Base-by-base conservation (phyloP, 2,329 filamentous ascomycete genomes). In the Calonectria fujianensis region DNA sequence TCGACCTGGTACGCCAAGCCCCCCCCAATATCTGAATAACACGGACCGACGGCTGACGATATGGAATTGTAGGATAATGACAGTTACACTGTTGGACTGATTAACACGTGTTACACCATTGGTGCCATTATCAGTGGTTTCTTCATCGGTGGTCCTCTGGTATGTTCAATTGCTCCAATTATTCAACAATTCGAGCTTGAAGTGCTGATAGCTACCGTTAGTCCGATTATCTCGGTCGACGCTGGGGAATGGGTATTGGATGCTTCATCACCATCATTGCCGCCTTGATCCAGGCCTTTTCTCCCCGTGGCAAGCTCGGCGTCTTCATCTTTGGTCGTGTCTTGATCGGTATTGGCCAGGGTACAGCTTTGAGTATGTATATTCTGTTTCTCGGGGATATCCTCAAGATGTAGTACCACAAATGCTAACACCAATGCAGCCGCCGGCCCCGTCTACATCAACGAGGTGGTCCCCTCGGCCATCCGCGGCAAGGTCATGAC, bases 61-160 rank as follows among this genome's bases (percentile, higher is more conserved):
- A 48, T 48, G 57, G 66, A 65, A 18, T 54, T 31, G 13, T 51
- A 85, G 83, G 83, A 87, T 74, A 79, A 73, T n/a, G 86, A 88
- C 74, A 83, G 85, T 35, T 86, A 89, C 75, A 81, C 88, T 16
- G 85, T 89, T 61, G 87, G 87, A 29, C 79, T 89, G 69, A 84
- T 94, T 81, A 94, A 94, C 80, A 94, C 93, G 3, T 89, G 91
- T 16, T 94, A 94, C 82, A 94, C 92, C 1, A 92, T 94, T 61
- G 93, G 93, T 71, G 93, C 92, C 69, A 93, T 95, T 64, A 88
- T 94, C 27, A 90, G 91, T 48, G 93, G 93, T 65, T 94, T 93
- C 86, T 94, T 94, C 86, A 81, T 94, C 13, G 92, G 91, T 73
- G 93, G 93, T 1, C 93, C 93, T 1, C 82, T 89, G 27, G 91